A percentile compares a stretch with the other conserved stretches of the same genome.
These are phyloP conservation scores for Carex sylvatica DNA, from an alignment of 202 grass and related monocot genomes.

Conservation along the genomic window DNA sequence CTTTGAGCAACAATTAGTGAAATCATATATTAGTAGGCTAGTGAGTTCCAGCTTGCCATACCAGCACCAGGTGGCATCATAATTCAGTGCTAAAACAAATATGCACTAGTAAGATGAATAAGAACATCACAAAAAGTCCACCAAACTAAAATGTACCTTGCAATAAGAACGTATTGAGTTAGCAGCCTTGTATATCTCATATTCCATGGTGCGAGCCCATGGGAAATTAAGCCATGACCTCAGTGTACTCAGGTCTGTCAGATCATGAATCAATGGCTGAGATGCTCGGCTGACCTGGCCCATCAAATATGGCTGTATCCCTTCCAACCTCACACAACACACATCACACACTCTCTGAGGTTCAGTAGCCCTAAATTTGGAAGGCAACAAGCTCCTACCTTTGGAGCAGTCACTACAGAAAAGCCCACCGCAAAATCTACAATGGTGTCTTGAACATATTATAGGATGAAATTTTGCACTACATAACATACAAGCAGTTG, in stretches of 20 bases:
- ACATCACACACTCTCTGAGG: constrained; percentile 93
- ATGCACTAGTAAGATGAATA: not conserved
- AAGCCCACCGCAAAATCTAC: constrained; percentile 81
- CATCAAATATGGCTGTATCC: constrained; percentile 81
- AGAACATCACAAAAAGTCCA: not conserved
- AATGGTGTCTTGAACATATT: constrained; percentile 84
- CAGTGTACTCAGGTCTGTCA: constrained; percentile 84
- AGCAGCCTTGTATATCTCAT: constrained; percentile 96
- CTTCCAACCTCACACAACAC: constrained; percentile 66
- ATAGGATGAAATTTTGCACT: constrained; percentile 69
- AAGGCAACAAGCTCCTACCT: constrained; percentile 75
- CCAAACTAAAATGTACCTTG: constrained; percentile 50
- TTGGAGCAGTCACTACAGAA: constrained; percentile 84
- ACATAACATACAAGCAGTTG: constrained; percentile 84
- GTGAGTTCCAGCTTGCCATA: not conserved
- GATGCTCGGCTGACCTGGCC: constrained; percentile 56
- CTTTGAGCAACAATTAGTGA: not conserved
- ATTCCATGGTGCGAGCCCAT: constrained; percentile 76
- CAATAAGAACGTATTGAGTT: constrained; percentile 69
- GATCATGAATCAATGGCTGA: constrained; percentile 68
- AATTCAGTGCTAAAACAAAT: not conserved
- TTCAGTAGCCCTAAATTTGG: constrained; percentile 66
- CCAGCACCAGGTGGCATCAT: not conserved
- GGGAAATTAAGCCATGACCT: constrained; percentile 92
- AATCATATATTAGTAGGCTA: not conserved